These are phyloP conservation scores for Citrullus mucosospermus DNA, from an alignment of 306 rosid species.

Conservation along the genomic window DNA sequence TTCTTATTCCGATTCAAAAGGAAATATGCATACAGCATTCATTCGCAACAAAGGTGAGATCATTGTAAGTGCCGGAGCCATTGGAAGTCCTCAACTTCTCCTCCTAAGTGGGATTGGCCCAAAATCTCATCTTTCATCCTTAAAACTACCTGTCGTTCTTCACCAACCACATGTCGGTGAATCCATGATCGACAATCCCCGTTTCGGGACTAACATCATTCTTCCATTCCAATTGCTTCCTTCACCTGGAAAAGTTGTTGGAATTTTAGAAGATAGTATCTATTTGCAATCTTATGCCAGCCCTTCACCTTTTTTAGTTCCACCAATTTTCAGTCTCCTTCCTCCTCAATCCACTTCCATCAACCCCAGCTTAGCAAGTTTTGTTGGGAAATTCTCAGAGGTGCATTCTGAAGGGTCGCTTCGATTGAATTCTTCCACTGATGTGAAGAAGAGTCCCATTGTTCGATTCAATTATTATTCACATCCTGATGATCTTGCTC, in stretches of 20 bases:
- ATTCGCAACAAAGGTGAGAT: conserved; percentile 9
- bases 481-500: not conserved
- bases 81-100: conserved; percentile 22
- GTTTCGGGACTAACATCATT: not conserved
- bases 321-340: not conserved
- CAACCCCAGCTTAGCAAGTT: not conserved
- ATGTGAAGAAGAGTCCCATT: not conserved
- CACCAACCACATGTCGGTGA: conserved; percentile 11
- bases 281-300: not conserved
- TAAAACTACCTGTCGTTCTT: conserved; percentile 7
- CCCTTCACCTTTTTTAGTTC: not conserved
- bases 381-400: not conserved
- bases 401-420: not conserved
- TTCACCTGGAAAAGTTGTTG: not conserved
- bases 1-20: conserved; percentile 10
- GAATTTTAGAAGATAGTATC: not conserved
- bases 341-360: not conserved
- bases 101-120: conserved; percentile 21
- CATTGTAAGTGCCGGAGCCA: conserved; percentile 21
- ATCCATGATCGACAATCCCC: conserved; percentile 22
- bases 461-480: conserved; percentile 1
- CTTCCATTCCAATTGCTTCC: not conserved
- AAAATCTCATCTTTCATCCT: not conserved
- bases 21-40: conserved; percentile 5
- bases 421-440: not conserved